A percentile compares a stretch with the other conserved stretches of the same genome.
Conservation (phyloP, 192 early-diverging fungal genomes). For the Spizellomyces sp. region DNA sequence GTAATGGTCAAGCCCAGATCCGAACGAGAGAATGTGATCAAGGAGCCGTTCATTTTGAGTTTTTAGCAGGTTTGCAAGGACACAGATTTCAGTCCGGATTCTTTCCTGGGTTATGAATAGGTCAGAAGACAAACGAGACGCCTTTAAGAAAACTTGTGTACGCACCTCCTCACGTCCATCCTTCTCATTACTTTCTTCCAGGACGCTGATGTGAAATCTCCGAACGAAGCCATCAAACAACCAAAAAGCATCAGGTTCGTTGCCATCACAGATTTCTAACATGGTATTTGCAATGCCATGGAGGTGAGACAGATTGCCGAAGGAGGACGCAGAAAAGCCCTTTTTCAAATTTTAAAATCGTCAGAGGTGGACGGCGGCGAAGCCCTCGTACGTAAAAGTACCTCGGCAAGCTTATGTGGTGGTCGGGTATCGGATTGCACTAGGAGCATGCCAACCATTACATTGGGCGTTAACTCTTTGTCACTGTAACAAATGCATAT, state of each 20-base stretch:
- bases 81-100: constrained; percentile 25
- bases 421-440: not conserved
- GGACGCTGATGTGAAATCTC: constrained; percentile 2
- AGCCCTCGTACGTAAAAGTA: too few relatives aligned
- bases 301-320: constrained; percentile 8
- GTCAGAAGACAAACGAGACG: not conserved
- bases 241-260: constrained; percentile 49
- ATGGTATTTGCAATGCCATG: constrained; percentile 38
- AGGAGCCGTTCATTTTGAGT: constrained; percentile 27
- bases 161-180: not conserved
- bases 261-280: constrained; percentile 46
- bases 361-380: too few relatives aligned
- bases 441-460: constrained; percentile 18
- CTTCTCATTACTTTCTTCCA: not conserved
- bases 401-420: too few relatives aligned
- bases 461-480: not conserved
- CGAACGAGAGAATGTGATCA: constrained; percentile 12
- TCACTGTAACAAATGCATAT: too few relatives aligned
- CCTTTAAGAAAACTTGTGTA: not conserved
- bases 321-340: too few relatives aligned
- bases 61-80: constrained; percentile 32
- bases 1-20: not conserved
- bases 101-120: constrained; percentile 12
- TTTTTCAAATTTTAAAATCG: too few relatives aligned
- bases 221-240: constrained; percentile 38